Evolutionary conservation across 495 filamentous ascomycete species (phyloP).

Genomic region (Annulohypoxylon maeteangense): DNA sequence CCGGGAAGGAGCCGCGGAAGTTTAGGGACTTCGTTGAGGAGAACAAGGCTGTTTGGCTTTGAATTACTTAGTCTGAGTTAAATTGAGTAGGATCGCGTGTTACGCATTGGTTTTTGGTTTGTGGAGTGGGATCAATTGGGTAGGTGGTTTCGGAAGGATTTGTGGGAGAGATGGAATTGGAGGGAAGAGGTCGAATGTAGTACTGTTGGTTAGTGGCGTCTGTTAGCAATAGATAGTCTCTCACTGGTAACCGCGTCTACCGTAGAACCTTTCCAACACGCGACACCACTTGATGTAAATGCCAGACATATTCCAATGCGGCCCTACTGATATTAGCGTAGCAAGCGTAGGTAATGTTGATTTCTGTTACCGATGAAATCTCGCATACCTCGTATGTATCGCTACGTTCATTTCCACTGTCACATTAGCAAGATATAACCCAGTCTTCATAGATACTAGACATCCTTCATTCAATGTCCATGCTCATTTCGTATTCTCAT

Average conservation of each 20-base stretch:
- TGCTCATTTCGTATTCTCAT: conserved; percentile 18
- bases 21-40: conserved; percentile 52
- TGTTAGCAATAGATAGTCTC: not conserved
- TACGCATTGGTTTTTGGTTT: not conserved
- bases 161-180: not conserved
- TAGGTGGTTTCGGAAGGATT: not conserved
- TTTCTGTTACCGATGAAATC: not conserved
- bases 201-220: too few species aligned
- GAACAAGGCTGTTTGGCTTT: conserved; percentile 47
- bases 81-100: not conserved
- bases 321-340: not conserved
- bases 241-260: not conserved
- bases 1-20: conserved; percentile 48
- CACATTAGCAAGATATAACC: not conserved
- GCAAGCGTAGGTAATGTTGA: not conserved
- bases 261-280: not conserved
- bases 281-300: not conserved
- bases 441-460: not conserved
- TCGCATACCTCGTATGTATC: not conserved
- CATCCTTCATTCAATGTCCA: not conserved
- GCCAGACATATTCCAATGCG: not conserved
- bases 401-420: not conserved
- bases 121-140: too few species aligned
- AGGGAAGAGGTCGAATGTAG: too few species aligned
- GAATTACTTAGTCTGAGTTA: not conserved